Evolutionary conservation across 2,329 filamentous ascomycete species (phyloP).

Genomic region (Plectosphaerella sp.): DNA sequence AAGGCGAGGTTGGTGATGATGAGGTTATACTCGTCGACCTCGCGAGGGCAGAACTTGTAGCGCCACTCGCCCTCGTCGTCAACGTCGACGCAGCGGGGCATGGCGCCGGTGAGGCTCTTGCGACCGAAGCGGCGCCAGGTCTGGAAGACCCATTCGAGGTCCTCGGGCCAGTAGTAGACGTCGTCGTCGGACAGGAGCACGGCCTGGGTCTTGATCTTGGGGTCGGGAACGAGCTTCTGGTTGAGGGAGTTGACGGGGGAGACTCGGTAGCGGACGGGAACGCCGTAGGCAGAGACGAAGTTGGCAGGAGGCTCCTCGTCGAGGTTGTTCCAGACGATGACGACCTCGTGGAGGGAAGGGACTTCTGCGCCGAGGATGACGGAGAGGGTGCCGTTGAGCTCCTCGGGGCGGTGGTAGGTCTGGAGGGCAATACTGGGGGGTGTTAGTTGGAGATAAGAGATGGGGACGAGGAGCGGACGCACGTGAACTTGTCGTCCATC

Average conservation of each 20-base stretch:
- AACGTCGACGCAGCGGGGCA: constrained; percentile 27
- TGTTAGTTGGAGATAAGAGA: neutral
- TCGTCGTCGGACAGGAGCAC: constrained; percentile 35
- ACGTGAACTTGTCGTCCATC: constrained; percentile 22
- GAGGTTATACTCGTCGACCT: constrained; percentile 26
- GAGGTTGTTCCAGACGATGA: constrained; percentile 32
- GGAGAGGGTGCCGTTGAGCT: constrained; percentile 24
- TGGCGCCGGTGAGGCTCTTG: constrained; percentile 26
- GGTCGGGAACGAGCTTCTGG: constrained; percentile 30
- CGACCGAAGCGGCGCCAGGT: constrained; percentile 32
- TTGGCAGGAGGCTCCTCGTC: constrained; percentile 21
- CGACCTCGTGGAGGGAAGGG: constrained; percentile 31
- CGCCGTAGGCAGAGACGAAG: constrained; percentile 22
- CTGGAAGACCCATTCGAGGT: constrained; percentile 35
- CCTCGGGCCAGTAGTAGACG: constrained; percentile 30
- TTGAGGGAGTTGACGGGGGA: constrained; percentile 29
- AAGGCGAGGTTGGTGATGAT: constrained; percentile 32
- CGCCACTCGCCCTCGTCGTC: constrained; percentile 19
- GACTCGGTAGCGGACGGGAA: constrained; percentile 27
- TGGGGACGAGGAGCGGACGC: neutral
- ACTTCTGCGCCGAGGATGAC: constrained; percentile 21
- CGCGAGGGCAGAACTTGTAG: constrained; percentile 26
- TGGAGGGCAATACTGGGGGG: constrained; percentile 28
- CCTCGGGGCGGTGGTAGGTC: constrained; percentile 29
- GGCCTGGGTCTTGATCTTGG: constrained; percentile 29